These are phyloP conservation scores for Gryganskiella cystojenkinii DNA, from an alignment of 192 early-diverging fungal species.

Conservation along the genomic window DNA sequence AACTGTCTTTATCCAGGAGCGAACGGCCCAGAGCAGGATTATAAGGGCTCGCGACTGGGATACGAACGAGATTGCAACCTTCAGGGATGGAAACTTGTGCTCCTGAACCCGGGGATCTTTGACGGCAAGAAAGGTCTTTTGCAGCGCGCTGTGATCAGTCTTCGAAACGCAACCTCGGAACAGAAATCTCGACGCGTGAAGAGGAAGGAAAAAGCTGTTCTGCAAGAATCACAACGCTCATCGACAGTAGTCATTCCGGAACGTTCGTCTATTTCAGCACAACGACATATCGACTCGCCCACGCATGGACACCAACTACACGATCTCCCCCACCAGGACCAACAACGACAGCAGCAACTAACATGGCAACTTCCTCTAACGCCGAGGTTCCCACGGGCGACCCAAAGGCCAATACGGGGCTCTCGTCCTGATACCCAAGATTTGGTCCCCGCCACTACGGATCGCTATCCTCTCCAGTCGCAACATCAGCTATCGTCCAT, in stretches of 20 bases:
- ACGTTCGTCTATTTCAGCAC: no score
- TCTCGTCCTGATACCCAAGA: no score
- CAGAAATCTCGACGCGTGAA: conserved; percentile 79
- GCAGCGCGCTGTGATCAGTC: conserved; percentile 87
- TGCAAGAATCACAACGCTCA: conserved; percentile 49
- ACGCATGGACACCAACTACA: no score
- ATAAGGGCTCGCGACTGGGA: conserved; percentile 85
- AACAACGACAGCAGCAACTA: not conserved
- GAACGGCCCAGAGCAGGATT: conserved; percentile 65
- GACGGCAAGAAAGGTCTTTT: conserved; percentile 79
- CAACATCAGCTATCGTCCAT: no score
- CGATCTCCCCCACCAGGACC: no score
- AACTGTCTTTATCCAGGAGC: conserved; percentile 92
- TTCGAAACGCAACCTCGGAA: conserved; percentile 75
- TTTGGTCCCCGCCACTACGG: no score
- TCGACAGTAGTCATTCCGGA: no score
- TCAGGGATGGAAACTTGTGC: conserved; percentile 88
- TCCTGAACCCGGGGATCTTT: conserved; percentile 75
- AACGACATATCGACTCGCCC: no score
- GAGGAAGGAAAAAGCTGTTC: conserved; percentile 73
- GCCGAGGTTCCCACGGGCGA: no score
- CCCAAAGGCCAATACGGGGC: no score
- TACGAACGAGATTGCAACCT: conserved; percentile 90
- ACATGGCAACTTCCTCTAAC: no score
- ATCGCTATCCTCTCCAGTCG: no score